Conservation (phyloP, 805 yeast genomes). For the Pichia thaimueangensis region DNA sequence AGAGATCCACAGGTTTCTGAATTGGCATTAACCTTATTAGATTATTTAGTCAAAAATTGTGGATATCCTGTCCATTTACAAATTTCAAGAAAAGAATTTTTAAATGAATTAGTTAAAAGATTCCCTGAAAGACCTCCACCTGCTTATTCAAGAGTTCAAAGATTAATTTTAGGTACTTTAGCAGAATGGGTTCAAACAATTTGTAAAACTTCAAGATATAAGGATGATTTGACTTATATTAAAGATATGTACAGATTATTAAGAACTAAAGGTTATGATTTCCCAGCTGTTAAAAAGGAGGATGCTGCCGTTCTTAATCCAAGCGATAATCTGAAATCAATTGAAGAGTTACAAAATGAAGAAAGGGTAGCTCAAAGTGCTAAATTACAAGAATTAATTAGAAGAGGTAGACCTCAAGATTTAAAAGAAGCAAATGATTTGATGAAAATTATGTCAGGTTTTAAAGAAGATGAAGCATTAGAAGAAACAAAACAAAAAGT, state of each 20-base stretch:
- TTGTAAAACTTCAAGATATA: slow-evolving; percentile 82
- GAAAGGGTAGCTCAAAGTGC: slow-evolving; percentile 92
- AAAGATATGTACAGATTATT: slow-evolving; percentile 93
- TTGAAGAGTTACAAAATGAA: slow-evolving; percentile 86
- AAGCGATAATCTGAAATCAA: slow-evolving; percentile 75
- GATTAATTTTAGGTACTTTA: slow-evolving; percentile 78
- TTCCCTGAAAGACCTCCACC: slow-evolving; percentile 94
- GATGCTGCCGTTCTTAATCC: slow-evolving; percentile 94
- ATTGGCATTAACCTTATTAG: slow-evolving; percentile 60
- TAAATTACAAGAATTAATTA: slow-evolving; percentile 87
- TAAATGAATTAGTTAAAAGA: slow-evolving; percentile 85
- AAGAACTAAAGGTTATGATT: slow-evolving; percentile 82
- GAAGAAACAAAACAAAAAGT: slow-evolving; percentile 73
- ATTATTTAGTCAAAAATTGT: slow-evolving; percentile 91
- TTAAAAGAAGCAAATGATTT: slow-evolving; percentile 92
- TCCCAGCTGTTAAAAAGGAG: slow-evolving; percentile 86
- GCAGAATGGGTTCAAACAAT: slow-evolving; percentile 98
- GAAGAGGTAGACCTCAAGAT: slow-evolving; percentile 94
- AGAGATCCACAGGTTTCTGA: slow-evolving; percentile 85
- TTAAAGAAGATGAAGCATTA: slow-evolving; percentile 69
- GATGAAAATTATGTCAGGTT: slow-evolving; percentile 98
- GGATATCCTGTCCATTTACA: slow-evolving; percentile 96
- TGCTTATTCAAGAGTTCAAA: slow-evolving; percentile 75
- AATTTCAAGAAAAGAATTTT: slow-evolving; percentile 88
- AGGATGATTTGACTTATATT: slow-evolving; percentile 86